These are phyloP conservation scores for Debaryomyces castellii DNA, from an alignment of 805 yeast genomes.

Conservation along the genomic window DNA sequence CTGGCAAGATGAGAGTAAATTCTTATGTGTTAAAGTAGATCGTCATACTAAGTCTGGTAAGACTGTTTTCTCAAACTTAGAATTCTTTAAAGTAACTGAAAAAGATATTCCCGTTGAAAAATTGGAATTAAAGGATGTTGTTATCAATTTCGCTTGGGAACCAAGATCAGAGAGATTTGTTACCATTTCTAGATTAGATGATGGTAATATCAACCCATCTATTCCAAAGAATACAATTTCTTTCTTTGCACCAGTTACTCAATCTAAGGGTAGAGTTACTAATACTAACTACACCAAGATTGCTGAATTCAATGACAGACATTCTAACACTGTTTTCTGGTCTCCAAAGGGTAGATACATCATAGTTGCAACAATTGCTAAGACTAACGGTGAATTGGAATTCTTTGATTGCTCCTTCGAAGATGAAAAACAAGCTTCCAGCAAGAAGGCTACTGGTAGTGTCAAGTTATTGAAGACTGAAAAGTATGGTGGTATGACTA, in stretches of 20 bases:
- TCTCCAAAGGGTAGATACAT: constrained; percentile 92
- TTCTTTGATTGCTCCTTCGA: constrained; percentile 86
- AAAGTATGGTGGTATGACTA: constrained; percentile 75
- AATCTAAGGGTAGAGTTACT: constrained; percentile 48
- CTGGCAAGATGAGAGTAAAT: constrained; percentile 90
- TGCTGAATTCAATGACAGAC: constrained; percentile 58
- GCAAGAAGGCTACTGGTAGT: constrained; percentile 53
- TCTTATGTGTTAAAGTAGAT: constrained; percentile 90
- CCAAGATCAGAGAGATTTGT: constrained; percentile 88
- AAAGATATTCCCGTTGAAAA: constrained; percentile 93
- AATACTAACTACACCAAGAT: constrained; percentile 57
- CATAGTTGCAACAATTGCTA: constrained; percentile 47
- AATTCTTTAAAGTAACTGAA: constrained; percentile 84
- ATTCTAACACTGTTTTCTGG: constrained; percentile 75
- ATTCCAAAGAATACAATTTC: constrained; percentile 64
- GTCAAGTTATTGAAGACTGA: constrained; percentile 62
- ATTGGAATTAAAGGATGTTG: constrained; percentile 87
- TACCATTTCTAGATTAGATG: constrained; percentile 64
- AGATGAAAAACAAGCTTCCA: constrained; percentile 50
- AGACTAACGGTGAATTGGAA: constrained; percentile 65
- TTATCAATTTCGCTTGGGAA: constrained; percentile 92
- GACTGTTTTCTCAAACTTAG: constrained; percentile 86
- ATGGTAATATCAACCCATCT: constrained; percentile 59
- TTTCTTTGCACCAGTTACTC: constrained; percentile 80
- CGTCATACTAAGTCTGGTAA: constrained; percentile 95